Conservation (phyloP, 176 grass and related monocot species). For the Cenchrus purpureus region DNA sequence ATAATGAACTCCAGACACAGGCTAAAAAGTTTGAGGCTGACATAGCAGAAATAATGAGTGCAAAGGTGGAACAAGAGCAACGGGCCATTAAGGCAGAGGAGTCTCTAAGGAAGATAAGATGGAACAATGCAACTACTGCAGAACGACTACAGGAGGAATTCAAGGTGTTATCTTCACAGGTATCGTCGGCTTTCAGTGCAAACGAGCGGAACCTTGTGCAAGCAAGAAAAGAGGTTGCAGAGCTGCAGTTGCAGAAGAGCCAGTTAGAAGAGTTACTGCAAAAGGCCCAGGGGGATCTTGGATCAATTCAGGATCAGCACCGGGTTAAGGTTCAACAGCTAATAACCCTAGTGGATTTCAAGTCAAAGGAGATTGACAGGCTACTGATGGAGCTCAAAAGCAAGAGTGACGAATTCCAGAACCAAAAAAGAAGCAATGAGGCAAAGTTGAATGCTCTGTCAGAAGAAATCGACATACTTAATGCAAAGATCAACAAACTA, state of each 20-base stretch:
- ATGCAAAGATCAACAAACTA: conserved; percentile 59
- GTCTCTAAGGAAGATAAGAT: conserved; percentile 70
- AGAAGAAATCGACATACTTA: conserved; percentile 64
- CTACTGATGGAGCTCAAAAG: conserved; percentile 65
- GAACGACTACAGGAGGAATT: conserved; percentile 83
- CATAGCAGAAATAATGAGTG: conserved; percentile 55
- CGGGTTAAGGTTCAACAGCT: conserved; percentile 76
- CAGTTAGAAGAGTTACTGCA: conserved; percentile 70
- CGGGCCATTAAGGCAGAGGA: conserved; percentile 83
- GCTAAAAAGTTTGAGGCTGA: conserved; percentile 77
- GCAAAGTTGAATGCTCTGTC: conserved; percentile 56
- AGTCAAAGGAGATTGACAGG: conserved; percentile 81
- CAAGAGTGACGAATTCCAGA: conserved; percentile 67
- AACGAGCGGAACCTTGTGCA: conserved; percentile 74
- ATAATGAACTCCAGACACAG: conserved; percentile 77
- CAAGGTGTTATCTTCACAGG: conserved; percentile 70
- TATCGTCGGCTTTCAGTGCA: conserved; percentile 72
- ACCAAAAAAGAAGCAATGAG: conserved; percentile 63
- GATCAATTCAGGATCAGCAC: conserved; percentile 60
- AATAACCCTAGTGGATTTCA: conserved; percentile 73
- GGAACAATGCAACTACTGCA: conserved; percentile 62
- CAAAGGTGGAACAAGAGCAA: conserved; percentile 86
- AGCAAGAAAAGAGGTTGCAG: conserved; percentile 72
- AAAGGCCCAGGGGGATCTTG: conserved; percentile 65
- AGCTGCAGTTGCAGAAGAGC: conserved; percentile 71